phyloP scores from a whole-genome alignment of 2,329 filamentous ascomycete species.

The Lasiodiplodia sp. region DNA sequence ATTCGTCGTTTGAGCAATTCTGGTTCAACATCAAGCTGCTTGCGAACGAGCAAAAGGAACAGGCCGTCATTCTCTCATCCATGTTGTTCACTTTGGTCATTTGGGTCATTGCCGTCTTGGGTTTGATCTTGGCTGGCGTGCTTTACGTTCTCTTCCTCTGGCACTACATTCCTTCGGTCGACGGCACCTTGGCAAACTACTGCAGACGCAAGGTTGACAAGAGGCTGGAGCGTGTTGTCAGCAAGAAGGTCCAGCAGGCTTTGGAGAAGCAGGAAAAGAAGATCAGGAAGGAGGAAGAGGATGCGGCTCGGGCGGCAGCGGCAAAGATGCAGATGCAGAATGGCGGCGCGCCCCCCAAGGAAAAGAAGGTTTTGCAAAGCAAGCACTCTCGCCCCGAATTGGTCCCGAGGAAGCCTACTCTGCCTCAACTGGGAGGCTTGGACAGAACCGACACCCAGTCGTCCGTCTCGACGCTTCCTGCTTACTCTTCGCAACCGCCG shows the following conservation, averaged over 20 bases:
- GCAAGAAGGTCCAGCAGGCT: constrained; percentile 85
- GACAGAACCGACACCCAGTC: constrained; percentile 16
- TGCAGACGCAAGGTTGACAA: constrained; percentile 92
- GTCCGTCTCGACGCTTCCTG: constrained; percentile 49
- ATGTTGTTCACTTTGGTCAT: constrained; percentile 93
- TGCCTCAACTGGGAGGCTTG: constrained; percentile 18
- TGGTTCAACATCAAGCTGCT: constrained; percentile 81
- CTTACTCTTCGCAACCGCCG: constrained; percentile 60
- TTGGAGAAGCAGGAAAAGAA: constrained; percentile 75
- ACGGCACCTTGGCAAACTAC: constrained; percentile 83
- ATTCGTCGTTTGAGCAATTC: constrained; percentile 74
- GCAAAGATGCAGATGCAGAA: constrained; percentile 47
- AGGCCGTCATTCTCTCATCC: constrained; percentile 82
- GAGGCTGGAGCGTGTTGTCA: constrained; percentile 83
- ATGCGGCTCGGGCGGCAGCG: constrained; percentile 31
- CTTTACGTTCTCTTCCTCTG: constrained; percentile 91
- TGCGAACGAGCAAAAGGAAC: constrained; percentile 74
- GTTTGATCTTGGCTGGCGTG: constrained; percentile 74
- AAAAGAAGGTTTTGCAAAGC: constrained; percentile 44
- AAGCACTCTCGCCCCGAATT: constrained; percentile 44
- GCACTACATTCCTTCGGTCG: constrained; percentile 84
- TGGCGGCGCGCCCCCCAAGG: constrained; percentile 47
- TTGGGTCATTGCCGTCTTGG: constrained; percentile 82
- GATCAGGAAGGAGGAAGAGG: constrained; percentile 61
- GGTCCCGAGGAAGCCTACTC: constrained; percentile 22